These are phyloP conservation scores for Neonectria sp. DNA, from an alignment of 2,329 filamentous ascomycete genomes.

Conservation along the genomic window DNA sequence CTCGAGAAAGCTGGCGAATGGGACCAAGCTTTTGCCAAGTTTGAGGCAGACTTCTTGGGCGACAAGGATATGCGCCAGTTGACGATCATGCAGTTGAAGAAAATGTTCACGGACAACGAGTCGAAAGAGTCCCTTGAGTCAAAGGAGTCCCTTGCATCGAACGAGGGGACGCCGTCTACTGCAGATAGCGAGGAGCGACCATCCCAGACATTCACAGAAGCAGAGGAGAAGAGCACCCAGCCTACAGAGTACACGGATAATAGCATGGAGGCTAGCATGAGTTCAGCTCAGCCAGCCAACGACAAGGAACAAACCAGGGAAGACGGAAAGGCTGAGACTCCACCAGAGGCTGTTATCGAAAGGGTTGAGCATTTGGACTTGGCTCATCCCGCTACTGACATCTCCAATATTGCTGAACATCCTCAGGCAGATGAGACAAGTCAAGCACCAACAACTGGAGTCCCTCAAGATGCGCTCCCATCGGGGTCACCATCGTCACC, in stretches of 20 bases:
- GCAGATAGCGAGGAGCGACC: constrained; percentile 65
- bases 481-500: constrained; percentile 44
- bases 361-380: constrained; percentile 67
- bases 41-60: constrained; percentile 93
- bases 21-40: constrained; percentile 91
- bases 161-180: constrained; percentile 75
- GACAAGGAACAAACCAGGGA: constrained; percentile 45
- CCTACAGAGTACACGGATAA: constrained; percentile 57
- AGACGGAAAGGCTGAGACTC: constrained; percentile 49
- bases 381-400: constrained; percentile 55
- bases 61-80: constrained; percentile 96
- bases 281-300: constrained; percentile 45
- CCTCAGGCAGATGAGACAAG: constrained; percentile 21
- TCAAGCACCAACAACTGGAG: constrained; percentile 9
- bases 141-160: constrained; percentile 79
- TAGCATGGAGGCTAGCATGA: constrained; percentile 51
- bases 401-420: constrained; percentile 35
- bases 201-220: constrained; percentile 62
- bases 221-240: constrained; percentile 63
- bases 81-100: constrained; percentile 92
- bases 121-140: constrained; percentile 86
- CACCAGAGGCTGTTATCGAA: constrained; percentile 57
- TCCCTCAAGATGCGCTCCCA: constrained; percentile 29
- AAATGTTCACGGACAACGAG: constrained; percentile 93
- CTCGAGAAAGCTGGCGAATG: constrained; percentile 94